These are phyloP conservation scores for Larix sibirica DNA, from an alignment of 83 land plant species.

Conservation along the genomic window DNA sequence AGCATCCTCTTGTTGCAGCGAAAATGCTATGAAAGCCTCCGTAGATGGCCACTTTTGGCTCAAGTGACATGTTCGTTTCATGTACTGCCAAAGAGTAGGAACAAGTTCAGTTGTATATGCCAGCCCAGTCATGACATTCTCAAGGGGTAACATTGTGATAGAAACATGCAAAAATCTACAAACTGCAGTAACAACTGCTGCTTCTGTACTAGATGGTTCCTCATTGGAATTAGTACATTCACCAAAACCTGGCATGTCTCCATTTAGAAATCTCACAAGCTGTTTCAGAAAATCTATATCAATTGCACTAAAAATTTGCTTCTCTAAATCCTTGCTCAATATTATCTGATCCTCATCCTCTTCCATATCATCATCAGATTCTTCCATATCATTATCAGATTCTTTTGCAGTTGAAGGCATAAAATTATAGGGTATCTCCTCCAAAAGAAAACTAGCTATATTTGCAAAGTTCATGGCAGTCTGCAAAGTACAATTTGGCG, in stretches of 20 bases:
- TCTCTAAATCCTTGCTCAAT: slow-evolving; percentile 38
- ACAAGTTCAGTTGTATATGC: slow-evolving; percentile 91
- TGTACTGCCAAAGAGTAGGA: slow-evolving; percentile 80
- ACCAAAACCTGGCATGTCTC: slow-evolving; percentile 7
- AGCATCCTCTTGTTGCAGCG: slow-evolving; percentile 28
- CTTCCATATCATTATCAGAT: slow-evolving; percentile 42
- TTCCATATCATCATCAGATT: slow-evolving; percentile 39
- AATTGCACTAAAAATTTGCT: slow-evolving; percentile 51
- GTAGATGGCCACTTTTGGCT: slow-evolving; percentile 69
- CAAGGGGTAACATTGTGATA: slow-evolving; percentile 57
- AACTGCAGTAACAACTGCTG: slow-evolving; percentile 71
- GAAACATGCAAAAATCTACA: slow-evolving; percentile 83
- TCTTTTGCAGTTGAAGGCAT: slow-evolving; percentile 22
- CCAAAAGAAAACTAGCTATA: slow-evolving; percentile 62
- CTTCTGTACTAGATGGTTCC: slow-evolving; percentile 42
- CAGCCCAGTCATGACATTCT: slow-evolving; percentile 60
- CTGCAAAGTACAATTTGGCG: slow-evolving; percentile 43
- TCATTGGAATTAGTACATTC: slow-evolving; percentile 5
- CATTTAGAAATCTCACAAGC: slow-evolving; percentile 57
- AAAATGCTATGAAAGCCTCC: slow-evolving; percentile 30
- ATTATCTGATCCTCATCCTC: slow-evolving; percentile 25
- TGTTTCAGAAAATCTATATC: slow-evolving; percentile 52
- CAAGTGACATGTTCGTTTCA: slow-evolving; percentile 71
- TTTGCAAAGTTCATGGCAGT: slow-evolving; percentile 71
- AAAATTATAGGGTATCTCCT: slow-evolving; percentile 53